These are phyloP conservation scores for Cutaneotrichosporon sp. DNA, from an alignment of 1,284 basidiomycete species.

Conservation along the genomic window DNA sequence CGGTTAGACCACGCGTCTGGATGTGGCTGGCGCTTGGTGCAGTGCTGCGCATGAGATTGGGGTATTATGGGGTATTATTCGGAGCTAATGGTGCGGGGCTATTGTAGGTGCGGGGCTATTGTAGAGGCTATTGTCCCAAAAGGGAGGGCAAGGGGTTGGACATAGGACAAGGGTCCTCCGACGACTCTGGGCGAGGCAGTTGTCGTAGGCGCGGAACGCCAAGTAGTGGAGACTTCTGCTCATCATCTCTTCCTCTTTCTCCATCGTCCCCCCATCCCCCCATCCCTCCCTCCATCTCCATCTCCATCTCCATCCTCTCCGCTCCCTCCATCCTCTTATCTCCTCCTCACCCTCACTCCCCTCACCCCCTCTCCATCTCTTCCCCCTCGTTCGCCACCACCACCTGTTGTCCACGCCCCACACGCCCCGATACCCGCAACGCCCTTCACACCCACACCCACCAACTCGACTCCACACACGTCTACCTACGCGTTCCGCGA, in stretches of 20 bases:
- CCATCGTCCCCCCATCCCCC: conserved; percentile 11
- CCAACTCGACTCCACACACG: neutral
- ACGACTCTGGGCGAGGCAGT: neutral
- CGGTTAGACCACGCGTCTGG: neutral
- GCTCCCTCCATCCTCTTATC: neutral
- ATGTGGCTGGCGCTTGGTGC: neutral
- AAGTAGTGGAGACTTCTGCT: neutral
- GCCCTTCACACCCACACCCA: neutral
- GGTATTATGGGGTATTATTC: no score
- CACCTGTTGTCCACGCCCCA: neutral
- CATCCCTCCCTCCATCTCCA: conserved; percentile 3
- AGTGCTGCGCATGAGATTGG: no score
- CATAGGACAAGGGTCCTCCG: no score
- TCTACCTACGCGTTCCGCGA: neutral
- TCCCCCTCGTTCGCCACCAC: neutral
- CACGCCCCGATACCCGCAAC: neutral
- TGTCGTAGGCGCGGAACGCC: neutral
- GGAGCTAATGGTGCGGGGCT: no score
- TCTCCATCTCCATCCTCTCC: conserved; percentile 11
- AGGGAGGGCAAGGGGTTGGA: no score
- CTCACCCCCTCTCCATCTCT: neutral
- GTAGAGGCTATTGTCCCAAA: no score
- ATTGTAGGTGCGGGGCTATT: no score
- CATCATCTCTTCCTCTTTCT: conserved; percentile 11
- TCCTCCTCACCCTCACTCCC: neutral